Percentiles rank a stretch among this genome's conserved stretches.
Evolutionary conservation across 805 yeast species (phyloP).

Genomic region (Brettanomyces naardenensis): DNA sequence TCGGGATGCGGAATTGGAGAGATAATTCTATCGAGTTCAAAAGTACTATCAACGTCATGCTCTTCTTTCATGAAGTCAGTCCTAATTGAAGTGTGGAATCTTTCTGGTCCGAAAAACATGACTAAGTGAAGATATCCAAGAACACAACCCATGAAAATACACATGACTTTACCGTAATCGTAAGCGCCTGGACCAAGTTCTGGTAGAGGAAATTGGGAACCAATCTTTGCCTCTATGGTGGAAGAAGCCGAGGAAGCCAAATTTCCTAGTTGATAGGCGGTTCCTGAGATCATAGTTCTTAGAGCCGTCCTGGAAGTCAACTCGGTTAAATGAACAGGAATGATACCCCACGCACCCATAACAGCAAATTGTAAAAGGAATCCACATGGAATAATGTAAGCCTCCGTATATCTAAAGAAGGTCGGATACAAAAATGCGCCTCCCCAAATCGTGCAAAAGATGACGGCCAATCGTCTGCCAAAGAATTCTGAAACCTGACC

Average conservation of each 20-base stretch:
- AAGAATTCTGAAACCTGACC: conserved; percentile 50
- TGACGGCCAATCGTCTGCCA: conserved; percentile 55
- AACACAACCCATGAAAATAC: conserved; percentile 60
- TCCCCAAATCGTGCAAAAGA: conserved; percentile 42
- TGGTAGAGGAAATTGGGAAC: conserved; percentile 48
- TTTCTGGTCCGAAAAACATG: conserved; percentile 8
- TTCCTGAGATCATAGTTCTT: conserved; percentile 53
- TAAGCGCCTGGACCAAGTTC: conserved; percentile 28
- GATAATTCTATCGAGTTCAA: conserved; percentile 5
- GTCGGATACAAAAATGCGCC: conserved; percentile 60
- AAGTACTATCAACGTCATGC: conserved; percentile 6
- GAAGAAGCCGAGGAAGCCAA: conserved; percentile 64
- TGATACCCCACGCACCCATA: conserved; percentile 71
- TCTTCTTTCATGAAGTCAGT: conserved; percentile 7
- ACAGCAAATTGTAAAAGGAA: conserved; percentile 61
- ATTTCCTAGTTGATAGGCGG: conserved; percentile 66
- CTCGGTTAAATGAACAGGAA: conserved; percentile 60
- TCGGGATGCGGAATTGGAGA: conserved; percentile 5
- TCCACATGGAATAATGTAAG: conserved; percentile 44
- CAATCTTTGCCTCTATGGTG: conserved; percentile 60
- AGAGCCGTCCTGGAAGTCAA: conserved; percentile 52
- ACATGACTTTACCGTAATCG: conserved; percentile 67
- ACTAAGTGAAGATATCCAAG: conserved; percentile 41
- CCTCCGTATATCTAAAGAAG: conserved; percentile 34
- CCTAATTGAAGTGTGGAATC: conserved; percentile 7